Base-by-base conservation (phyloP, 2,329 filamentous ascomycete species). In the Diplocarpon rosae region DNA sequence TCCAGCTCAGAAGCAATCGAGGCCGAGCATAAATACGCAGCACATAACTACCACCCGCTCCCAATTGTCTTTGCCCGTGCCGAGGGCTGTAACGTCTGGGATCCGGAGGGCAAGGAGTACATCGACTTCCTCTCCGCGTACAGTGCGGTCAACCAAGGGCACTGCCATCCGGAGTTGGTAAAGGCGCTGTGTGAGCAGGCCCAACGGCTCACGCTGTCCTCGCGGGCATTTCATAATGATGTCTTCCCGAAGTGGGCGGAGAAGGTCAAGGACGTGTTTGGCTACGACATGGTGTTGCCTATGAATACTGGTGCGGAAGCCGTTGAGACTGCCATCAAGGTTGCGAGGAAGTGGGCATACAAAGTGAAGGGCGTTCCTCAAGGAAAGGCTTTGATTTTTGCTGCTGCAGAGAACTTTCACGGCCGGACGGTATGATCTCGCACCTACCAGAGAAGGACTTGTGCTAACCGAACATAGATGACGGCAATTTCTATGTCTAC, bases 291-390 rank as follows among this genome's bases (percentile, higher is more conserved):
- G 90, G 87, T 95, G 29, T 68, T 96, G 64, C 90, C 90, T 53
- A 95, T 96, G 89, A 95, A 95, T 71, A 96, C 90, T 1, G 90
- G 90, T 47, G 90, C 90, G 16, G 90, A 96, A 68, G 90, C 90
- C 8, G 88, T 95, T 30, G 90, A 96, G 73, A 95, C 90, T 0
- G 89, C 84, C 11, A 80, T 96, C 68, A 96, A 96, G 74, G 80
- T 96, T 66, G 90, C 90, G 47, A 76, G 90, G 54, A 96, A 96
- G 68, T 96, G 90, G 90, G 89, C 88, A 5, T 95, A 95, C 74
- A 95, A 95, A 69, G 80, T 85, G 63, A 95, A 96, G 75, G 80
- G 82, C 16, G 90, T 96, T 51, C 80, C 86, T 5, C 72, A 85
- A 63, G 81, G 83, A 62, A 78, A 92, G 71, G 90, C 90, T 8